Conservation (phyloP, 116 monocot species). For the Papilionanthe hybrid region DNA sequence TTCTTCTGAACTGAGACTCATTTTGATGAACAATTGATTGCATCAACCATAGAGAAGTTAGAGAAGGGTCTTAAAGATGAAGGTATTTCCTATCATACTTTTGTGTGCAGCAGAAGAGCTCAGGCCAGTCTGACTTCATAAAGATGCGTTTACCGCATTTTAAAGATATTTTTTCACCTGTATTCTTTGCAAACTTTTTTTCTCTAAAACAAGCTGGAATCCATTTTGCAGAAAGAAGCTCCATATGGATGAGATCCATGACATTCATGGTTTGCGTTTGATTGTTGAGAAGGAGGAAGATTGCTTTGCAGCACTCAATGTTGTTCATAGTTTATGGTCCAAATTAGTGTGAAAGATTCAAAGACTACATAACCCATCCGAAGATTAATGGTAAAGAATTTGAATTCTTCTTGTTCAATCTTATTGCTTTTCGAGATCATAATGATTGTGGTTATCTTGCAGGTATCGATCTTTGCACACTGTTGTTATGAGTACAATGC, state of each 20-base stretch:
- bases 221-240: conserved; percentile 55
- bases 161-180: too few species aligned
- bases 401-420: background rate
- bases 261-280: conserved; percentile 80
- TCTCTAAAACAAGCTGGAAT: background rate
- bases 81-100: conserved; percentile 60
- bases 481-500: conserved; percentile 48
- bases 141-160: too few species aligned
- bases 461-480: conserved; percentile 93
- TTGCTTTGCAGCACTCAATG: conserved; percentile 64
- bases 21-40: conserved; percentile 61
- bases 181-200: too few species aligned
- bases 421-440: background rate
- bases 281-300: conserved; percentile 80
- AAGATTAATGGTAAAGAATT: conserved; percentile 71
- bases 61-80: conserved; percentile 51
- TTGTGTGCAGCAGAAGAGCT: conserved; percentile 76
- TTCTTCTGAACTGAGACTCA: conserved; percentile 46
- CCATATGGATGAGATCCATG: conserved; percentile 85
- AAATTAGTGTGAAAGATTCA: conserved; percentile 55
- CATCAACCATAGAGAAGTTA: conserved; percentile 51
- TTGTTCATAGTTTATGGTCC: conserved; percentile 76
- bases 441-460: background rate
- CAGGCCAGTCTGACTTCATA: too few species aligned
- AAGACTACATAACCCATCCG: conserved; percentile 77